Percentiles rank a stretch among this genome's conserved stretches.
Conservation (phyloP, 768 basidiomycete genomes). For the Candolleomyces eurysporus region DNA sequence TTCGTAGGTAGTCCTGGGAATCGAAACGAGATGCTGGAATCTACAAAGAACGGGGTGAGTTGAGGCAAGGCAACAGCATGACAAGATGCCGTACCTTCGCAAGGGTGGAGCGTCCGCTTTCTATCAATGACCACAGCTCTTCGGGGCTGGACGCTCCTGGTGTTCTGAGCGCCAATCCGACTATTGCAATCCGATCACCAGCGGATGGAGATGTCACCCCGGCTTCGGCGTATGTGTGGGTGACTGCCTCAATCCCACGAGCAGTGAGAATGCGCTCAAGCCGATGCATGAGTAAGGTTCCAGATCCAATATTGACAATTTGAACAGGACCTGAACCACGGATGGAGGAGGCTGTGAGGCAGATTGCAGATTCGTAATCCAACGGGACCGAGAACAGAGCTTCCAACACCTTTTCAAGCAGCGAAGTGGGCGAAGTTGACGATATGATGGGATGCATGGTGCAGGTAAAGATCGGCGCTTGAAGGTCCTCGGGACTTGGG, state of each 20-base stretch:
- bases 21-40: conserved; percentile 62
- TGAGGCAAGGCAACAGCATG: conserved; percentile 4
- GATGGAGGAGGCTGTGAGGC: neutral
- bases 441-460: neutral
- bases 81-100: conserved; percentile 41
- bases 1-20: conserved; percentile 35
- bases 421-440: neutral
- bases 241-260: neutral
- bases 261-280: conserved; percentile 34
- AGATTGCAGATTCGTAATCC: neutral
- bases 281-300: conserved; percentile 35
- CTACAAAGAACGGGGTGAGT: conserved; percentile 30
- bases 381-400: neutral
- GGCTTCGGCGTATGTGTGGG: neutral
- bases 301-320: conserved; percentile 52
- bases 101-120: conserved; percentile 54
- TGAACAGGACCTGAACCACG: conserved; percentile 16
- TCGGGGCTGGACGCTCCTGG: conserved; percentile 49
- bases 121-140: conserved; percentile 59
- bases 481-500: conserved; percentile 45
- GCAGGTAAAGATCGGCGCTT: conserved; percentile 14
- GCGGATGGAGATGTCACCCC: neutral
- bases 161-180: conserved; percentile 68
- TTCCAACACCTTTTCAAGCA: neutral
- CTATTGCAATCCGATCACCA: conserved; percentile 57